These are phyloP conservation scores for Nothophoma quercina DNA, from an alignment of 2,329 filamentous ascomycete species.

Conservation along the genomic window DNA sequence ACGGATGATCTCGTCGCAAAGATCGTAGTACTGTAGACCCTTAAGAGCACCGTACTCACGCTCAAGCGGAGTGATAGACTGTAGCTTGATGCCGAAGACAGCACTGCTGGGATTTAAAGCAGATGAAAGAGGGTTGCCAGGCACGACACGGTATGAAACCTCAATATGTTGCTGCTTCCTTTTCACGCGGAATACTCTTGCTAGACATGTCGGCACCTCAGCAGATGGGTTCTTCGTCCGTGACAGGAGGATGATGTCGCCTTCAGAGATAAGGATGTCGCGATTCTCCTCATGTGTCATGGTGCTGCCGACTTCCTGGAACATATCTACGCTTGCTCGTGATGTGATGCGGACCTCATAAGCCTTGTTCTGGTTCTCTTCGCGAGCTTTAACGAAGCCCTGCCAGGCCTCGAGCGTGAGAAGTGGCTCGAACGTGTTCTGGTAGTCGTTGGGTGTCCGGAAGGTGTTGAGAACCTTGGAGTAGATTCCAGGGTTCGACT, in stretches of 20 bases:
- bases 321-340: constrained; percentile 89
- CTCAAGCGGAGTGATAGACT: constrained; percentile 92
- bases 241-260: constrained; percentile 88
- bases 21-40: constrained; percentile 92
- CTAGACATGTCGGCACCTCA: constrained; percentile 79
- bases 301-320: constrained; percentile 87
- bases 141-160: constrained; percentile 83
- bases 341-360: constrained; percentile 90
- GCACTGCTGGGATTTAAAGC: constrained; percentile 73
- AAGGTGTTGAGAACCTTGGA: constrained; percentile 81
- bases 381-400: constrained; percentile 86
- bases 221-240: constrained; percentile 74
- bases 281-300: constrained; percentile 75
- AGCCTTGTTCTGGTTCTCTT: constrained; percentile 80
- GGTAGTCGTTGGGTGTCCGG: constrained; percentile 77
- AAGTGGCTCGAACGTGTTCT: constrained; percentile 87
- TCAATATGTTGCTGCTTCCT: constrained; percentile 84
- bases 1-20: constrained; percentile 89
- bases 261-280: constrained; percentile 77
- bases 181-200: constrained; percentile 79
- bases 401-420: constrained; percentile 95
- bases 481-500: constrained; percentile 72
- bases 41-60: constrained; percentile 92
- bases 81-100: constrained; percentile 81
- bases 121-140: constrained; percentile 67